Evolutionary conservation across 2,329 filamentous ascomycete genomes (phyloP), one percentile per base, ranked within the genome.

Genomic region (Fusarium acutatum): DNA sequence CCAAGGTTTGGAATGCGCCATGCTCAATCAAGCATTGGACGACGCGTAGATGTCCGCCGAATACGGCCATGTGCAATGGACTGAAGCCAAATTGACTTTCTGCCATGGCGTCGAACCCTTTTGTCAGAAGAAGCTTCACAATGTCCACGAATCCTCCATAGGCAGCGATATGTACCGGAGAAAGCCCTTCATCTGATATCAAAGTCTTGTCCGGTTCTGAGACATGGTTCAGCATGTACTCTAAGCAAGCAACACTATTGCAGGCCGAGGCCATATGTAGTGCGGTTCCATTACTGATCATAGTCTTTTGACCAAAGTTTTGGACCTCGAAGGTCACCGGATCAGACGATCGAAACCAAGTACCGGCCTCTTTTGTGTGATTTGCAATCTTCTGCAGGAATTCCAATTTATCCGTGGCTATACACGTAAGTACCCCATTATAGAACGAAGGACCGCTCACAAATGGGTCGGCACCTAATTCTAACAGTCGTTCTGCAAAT

Each of bases 121-220:
- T 28, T 8, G 14, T 4, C 9, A 68, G 20, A 15, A 71, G 49
- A 10, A 64, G 13, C 6, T n/a, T 13, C 14, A 60, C 10, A 1
- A 15, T 6, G 28, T 50, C 47, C 0, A 24, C 9, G 1, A 7
- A 22, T 1, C 38, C 38, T 5, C 1, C 7, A 13, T n/a, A 34
- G 2, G 44, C 60, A 12, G 53, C 53, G 7, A 60, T 22, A 8
- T 71, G 64, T 5, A 71, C 59, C 7, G 67, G 64, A 5, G 60
- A 58, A 8, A 37, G 24, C 5, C 60, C 60, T 20, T 52, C 38
- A 5, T 18, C 18, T 18, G 43, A 47, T 17, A 7, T 17, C 6
- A 11, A n/a, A 28, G 5, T 3, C 38, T 28, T 37, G 6, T 43
- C 35, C 2, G 24, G 9, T 4, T 60, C 49, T 2, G 63, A 17